Percentiles rank a stretch among this genome's conserved stretches.
phyloP scores from a whole-genome alignment of 306 rosid species.

The Cyamopsis tetragonoloba region DNA sequence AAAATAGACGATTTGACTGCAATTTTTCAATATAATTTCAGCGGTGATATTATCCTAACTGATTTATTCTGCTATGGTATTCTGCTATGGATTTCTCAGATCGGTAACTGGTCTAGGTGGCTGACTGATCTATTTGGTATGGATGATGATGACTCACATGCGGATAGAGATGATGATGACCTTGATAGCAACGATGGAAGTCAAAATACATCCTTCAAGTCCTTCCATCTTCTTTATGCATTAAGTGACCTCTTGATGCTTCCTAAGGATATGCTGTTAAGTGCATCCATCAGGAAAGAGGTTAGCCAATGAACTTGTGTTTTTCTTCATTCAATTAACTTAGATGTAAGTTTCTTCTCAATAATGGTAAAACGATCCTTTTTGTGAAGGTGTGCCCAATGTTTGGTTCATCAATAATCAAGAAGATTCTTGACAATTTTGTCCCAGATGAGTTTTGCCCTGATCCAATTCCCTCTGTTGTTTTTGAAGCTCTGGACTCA shows the following conservation, averaged over 20 bases:
- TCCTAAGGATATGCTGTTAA: slow-evolving; percentile 93
- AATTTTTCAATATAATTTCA: not conserved
- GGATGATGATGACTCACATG: slow-evolving; percentile 65
- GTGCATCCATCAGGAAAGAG: slow-evolving; percentile 78
- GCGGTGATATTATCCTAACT: not conserved
- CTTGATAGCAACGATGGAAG: slow-evolving; percentile 37
- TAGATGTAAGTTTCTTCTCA: slow-evolving; percentile 3
- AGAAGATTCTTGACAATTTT: slow-evolving; percentile 66
- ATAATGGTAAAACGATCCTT: slow-evolving; percentile 17
- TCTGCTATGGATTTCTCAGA: slow-evolving; percentile 45
- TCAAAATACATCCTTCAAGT: slow-evolving; percentile 60
- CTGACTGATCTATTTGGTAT: slow-evolving; percentile 74
- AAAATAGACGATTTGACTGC: not conserved
- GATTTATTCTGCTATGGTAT: not conserved
- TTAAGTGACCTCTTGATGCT: slow-evolving; percentile 97
- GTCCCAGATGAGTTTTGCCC: slow-evolving; percentile 91
- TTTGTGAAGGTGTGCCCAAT: slow-evolving; percentile 83
- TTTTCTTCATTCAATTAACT: slow-evolving; percentile 4
- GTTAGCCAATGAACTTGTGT: slow-evolving; percentile 36
- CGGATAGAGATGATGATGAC: slow-evolving; percentile 41
- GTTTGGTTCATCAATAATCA: slow-evolving; percentile 72
- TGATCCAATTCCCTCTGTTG: slow-evolving; percentile 72
- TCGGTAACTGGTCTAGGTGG: slow-evolving; percentile 99
- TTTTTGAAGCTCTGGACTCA: slow-evolving; percentile 64
- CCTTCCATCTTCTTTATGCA: slow-evolving; percentile 83